phyloP scores from a whole-genome alignment of 176 grass and related monocot genomes.

The Calamus simplicifolius region DNA sequence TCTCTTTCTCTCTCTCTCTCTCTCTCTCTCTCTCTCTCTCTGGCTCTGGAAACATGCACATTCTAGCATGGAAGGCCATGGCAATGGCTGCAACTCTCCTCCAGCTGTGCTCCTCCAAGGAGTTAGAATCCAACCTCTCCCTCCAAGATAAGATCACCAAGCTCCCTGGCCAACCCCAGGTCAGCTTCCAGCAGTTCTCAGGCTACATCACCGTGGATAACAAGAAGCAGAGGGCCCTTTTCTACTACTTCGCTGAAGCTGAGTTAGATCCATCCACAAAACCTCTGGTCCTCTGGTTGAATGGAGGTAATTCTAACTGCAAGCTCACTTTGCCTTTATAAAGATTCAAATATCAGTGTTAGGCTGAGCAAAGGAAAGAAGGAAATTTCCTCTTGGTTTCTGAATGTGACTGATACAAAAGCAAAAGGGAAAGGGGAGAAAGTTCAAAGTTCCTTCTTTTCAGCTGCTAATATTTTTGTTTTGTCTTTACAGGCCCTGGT shows the following conservation, averaged over 20 bases:
- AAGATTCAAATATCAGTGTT: no score
- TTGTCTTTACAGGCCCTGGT: constrained; percentile 56
- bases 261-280: constrained; percentile 72
- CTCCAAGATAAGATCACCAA: constrained; percentile 38
- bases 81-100: constrained; percentile 2
- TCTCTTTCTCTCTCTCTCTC: background rate
- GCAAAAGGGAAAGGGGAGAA: background rate
- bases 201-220: constrained; percentile 77
- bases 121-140: background rate
- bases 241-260: constrained; percentile 95
- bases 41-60: constrained; percentile 10
- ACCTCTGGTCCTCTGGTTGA: constrained; percentile 95
- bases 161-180: constrained; percentile 74
- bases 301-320: constrained; percentile 57
- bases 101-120: constrained; percentile 3
- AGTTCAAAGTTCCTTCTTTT: background rate
- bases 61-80: constrained; percentile 4
- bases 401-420: no score
- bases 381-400: background rate
- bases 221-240: constrained; percentile 50
- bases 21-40: background rate
- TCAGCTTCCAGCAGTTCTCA: constrained; percentile 76
- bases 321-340: background rate
- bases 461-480: background rate
- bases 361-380: background rate